Evolutionary conservation across 2,329 filamentous ascomycete genomes (phyloP), one percentile per base, ranked within the genome.

Genomic region (Neonectria sp.): DNA sequence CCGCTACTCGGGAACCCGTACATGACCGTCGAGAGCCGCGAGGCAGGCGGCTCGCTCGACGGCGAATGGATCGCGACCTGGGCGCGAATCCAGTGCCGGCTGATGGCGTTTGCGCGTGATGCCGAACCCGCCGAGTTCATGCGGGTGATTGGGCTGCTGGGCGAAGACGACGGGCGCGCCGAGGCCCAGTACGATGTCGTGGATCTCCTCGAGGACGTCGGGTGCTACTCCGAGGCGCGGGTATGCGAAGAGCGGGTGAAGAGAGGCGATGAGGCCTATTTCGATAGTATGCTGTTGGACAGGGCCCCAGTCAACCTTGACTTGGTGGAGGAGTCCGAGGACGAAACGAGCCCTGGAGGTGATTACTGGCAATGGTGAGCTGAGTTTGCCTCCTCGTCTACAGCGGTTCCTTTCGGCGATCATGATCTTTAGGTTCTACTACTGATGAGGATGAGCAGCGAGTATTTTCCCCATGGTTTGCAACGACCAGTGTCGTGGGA

Each of bases 1-100:
- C 2, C 15, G 13, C 4, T 5, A 8, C 3, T 12, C 5, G 15
- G 3, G 4, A 13, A 2, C 24, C 15, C 25, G 11, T 33, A 6
- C 25, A 51, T 51, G 53, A 79, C 78, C 12, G 24, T 84, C 52
- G 82, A 84, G 75, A 79, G 80, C 57, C 80, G 82, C 51, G 78
- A 81, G 68, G 82, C 78, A 0, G 69, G 61, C 7, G 80, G 80
- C 1, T 74, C 77, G 3, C 63, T 84, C 15, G 75, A 82, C 46
- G 68, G 77, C 9, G 71, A 72, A 4, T 82, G 79, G 79, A 72
- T 82, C 27, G 56, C 60, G 1, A 68, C 63, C 3, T 84, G 82
- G 82, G 69, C 71, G 15, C 69, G 68, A 21, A 76, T 84, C 46
- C 80, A 79, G 48, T 71, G 75, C 15, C 78, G 79, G 9, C 37